phyloP scores from a whole-genome alignment of 805 yeast genomes.

The Candida ipomoeae region DNA sequence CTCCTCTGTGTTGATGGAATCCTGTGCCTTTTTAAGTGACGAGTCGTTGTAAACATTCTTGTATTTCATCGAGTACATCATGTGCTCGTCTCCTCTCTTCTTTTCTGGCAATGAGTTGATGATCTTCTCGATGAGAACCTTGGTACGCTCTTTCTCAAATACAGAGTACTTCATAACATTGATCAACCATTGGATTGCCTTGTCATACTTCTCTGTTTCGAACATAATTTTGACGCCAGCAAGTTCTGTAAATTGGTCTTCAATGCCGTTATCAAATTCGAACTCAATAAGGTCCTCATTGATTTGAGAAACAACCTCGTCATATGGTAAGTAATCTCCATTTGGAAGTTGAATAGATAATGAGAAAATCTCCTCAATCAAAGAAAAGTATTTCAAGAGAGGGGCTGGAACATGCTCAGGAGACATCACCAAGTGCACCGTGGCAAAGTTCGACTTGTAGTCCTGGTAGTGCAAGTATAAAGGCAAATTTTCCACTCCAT shows the following conservation, averaged over 20 bases:
- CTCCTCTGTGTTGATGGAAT: conserved; percentile 58
- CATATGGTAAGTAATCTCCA: conserved; percentile 60
- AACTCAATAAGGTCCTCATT: conserved; percentile 70
- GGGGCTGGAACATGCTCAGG: conserved; percentile 48
- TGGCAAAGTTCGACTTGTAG: conserved; percentile 73
- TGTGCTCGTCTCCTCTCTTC: conserved; percentile 58
- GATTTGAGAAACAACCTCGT: conserved; percentile 68
- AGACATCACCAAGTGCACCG: conserved; percentile 58
- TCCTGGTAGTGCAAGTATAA: conserved; percentile 75
- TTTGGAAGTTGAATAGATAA: conserved; percentile 64
- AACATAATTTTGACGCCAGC: conserved; percentile 59
- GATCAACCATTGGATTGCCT: conserved; percentile 74
- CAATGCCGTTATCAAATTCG: conserved; percentile 52
- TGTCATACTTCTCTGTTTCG: conserved; percentile 54
- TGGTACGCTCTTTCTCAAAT: conserved; percentile 70
- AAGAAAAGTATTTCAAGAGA: conserved; percentile 60
- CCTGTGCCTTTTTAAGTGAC: conserved; percentile 64
- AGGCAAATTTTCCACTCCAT: conserved; percentile 50
- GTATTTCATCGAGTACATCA: conserved; percentile 62
- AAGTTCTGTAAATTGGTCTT: conserved; percentile 62
- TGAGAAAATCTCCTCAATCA: conserved; percentile 62
- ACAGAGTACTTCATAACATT: conserved; percentile 60
- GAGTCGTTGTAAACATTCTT: conserved; percentile 51
- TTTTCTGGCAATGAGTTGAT: conserved; percentile 57
- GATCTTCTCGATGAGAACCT: conserved; percentile 58